Evolutionary conservation across 768 basidiomycete genomes (phyloP).

Genomic region (Exidia glandulosa): DNA sequence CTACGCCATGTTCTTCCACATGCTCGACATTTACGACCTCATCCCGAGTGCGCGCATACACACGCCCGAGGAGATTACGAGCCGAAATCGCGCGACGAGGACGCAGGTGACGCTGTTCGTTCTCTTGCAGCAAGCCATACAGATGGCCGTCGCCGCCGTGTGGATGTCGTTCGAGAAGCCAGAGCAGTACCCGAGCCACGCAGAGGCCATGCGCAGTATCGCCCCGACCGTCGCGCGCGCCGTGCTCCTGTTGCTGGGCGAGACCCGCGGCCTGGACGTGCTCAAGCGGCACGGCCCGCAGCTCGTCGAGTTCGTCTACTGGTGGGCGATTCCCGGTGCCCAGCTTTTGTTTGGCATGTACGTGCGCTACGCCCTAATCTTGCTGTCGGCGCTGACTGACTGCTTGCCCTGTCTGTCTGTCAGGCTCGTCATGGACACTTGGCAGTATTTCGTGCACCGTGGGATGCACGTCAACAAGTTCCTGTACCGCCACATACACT

Average conservation of each 20-base stretch:
- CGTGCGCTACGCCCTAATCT: conserved; percentile 24
- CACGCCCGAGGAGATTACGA: conserved; percentile 66
- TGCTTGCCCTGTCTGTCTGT: too few species aligned
- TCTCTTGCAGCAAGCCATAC: conserved; percentile 73
- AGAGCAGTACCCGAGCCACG: conserved; percentile 17
- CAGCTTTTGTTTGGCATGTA: conserved; percentile 79
- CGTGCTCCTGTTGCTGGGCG: conserved; percentile 30
- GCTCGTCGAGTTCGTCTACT: conserved; percentile 63
- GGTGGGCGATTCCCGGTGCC: conserved; percentile 77
- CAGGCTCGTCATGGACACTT: conserved; percentile 92
- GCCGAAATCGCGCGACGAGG: conserved; percentile 64
- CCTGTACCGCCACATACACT: conserved; percentile 86
- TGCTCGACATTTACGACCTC: conserved; percentile 67
- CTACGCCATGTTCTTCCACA: conserved; percentile 68
- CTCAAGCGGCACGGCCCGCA: conserved; percentile 26
- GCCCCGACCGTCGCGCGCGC: conserved; percentile 27
- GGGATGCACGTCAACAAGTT: conserved; percentile 83
- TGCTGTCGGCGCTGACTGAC: neutral
- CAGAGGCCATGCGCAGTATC: conserved; percentile 27
- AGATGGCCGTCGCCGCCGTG: conserved; percentile 62
- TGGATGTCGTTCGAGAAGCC: conserved; percentile 41
- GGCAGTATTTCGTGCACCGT: conserved; percentile 97
- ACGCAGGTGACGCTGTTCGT: conserved; percentile 69
- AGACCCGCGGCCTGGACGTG: conserved; percentile 25
- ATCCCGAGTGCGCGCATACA: conserved; percentile 82